Evolutionary conservation across 768 basidiomycete species (phyloP).

Genomic region (Russula sp.): DNA sequence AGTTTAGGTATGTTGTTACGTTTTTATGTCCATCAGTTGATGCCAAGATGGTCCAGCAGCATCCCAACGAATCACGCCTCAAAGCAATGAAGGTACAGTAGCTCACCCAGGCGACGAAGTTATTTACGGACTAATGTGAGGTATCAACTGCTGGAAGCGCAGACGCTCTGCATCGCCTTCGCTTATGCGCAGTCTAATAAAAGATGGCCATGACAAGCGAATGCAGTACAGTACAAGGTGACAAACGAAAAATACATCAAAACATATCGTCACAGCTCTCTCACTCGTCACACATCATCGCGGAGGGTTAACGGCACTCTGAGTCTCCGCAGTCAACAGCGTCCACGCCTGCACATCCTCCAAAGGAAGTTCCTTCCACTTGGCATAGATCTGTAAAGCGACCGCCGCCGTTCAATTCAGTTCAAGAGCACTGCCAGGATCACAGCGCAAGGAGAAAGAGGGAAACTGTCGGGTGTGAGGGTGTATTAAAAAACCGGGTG

Average conservation of each 20-base stretch:
- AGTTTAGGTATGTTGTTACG: no score
- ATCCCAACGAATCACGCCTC: neutral
- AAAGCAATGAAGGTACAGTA: neutral
- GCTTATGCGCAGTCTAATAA: neutral
- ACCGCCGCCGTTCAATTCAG: neutral
- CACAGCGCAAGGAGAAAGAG: neutral
- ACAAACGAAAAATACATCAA: neutral
- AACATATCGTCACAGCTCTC: neutral
- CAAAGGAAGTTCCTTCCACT: slow-evolving; percentile 49
- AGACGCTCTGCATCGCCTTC: neutral
- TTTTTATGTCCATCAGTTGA: neutral
- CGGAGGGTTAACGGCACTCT: slow-evolving; percentile 19
- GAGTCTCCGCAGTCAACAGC: slow-evolving; percentile 33
- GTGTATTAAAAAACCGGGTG: no score
- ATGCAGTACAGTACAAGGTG: no score
- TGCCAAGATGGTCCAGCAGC: neutral
- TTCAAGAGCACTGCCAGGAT: neutral
- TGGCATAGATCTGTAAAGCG: slow-evolving; percentile 36
- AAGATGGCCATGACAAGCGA: neutral
- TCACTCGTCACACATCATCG: neutral
- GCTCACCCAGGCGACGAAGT: neutral
- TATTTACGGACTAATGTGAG: neutral
- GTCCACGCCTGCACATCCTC: slow-evolving; percentile 51
- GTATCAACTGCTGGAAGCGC: neutral
- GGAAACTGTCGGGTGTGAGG: neutral